These are phyloP conservation scores for Desmodesmus armatus DNA, from an alignment of 139 green algal genomes.

Conservation along the genomic window DNA sequence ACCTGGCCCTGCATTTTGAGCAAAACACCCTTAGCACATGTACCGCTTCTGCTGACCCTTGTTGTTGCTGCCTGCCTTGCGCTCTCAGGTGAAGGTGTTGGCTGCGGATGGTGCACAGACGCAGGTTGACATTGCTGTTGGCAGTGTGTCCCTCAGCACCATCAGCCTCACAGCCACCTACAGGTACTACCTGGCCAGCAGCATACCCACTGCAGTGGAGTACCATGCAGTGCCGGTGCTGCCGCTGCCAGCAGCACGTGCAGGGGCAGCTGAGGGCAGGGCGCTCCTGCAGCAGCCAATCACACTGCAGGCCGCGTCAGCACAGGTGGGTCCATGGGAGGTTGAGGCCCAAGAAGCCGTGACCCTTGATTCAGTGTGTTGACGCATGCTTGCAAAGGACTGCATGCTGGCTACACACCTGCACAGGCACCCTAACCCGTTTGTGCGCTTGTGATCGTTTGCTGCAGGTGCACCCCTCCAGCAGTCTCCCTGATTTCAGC, in stretches of 20 bases:
- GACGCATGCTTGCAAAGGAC: no score
- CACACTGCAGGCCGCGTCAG: neutral
- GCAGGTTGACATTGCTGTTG: slow-evolving; percentile 36
- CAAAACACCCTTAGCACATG: neutral
- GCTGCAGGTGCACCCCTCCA: no score
- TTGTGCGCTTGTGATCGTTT: no score
- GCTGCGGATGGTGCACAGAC: slow-evolving; percentile 48
- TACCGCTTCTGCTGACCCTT: neutral
- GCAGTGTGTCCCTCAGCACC: slow-evolving; percentile 37
- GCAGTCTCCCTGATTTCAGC: slow-evolving; percentile 24
- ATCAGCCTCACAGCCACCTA: slow-evolving; percentile 27
- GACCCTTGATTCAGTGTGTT: no score
- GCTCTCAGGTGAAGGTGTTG: slow-evolving; percentile 40
- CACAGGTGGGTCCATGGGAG: neutral
- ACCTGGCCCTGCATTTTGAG: no score
- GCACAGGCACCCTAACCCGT: no score
- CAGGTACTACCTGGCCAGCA: slow-evolving; percentile 31
- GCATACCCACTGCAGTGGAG: slow-evolving; percentile 14
- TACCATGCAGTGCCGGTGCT: slow-evolving; percentile 31
- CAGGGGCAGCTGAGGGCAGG: neutral
- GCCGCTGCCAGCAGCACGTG: neutral
- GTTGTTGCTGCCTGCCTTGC: no score
- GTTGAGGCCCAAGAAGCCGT: no score
- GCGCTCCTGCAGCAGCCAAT: neutral
- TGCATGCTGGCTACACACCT: no score